Base-by-base conservation (phyloP, 1,284 basidiomycete species). In the Naganishia liquefaciens region DNA sequence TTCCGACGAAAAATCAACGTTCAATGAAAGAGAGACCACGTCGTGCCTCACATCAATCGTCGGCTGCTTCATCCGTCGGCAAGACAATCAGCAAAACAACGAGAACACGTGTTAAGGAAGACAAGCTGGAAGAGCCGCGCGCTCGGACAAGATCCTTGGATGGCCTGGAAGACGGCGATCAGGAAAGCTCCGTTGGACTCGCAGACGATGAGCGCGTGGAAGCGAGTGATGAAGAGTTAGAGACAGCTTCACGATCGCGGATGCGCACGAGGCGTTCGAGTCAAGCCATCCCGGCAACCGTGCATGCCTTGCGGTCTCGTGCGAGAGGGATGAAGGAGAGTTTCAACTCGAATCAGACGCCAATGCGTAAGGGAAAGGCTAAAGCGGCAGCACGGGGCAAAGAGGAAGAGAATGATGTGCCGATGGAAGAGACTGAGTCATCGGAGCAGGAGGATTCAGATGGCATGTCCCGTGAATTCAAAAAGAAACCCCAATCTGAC, bases 341-440 rank as follows among this genome's bases (percentile, higher is more conserved):
- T 27, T 19, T 2, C 21, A 3, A 27, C 2, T 46, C 19, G 9
- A 42, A 39, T 17, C 51, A 55, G 7, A 63, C 28, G 17, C 46
- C 28, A n/a, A 43, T 23, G 10, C 33, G 42, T 17, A 51, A 51
- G 21, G 25, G 28, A 25, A 50, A 68, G 40, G 63, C 63, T 15
- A 66, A 62, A n/a, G 52, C 58, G 9, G 66, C 64, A 0, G 75
- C 74, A 17, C 33, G 79, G 71, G n/a, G 71, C 68, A 27, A 73
- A 67, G 25, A 79, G 75, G 80, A 78, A 46, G 77, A 74, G 2
- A 46, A 57, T 3, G 58, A 55, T 37, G 54, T 62, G 67, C 77
- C 77, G 49, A 80, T 84, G 63, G 82, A 85, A 68, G 83, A 85
- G 54, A 84, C 85, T 54, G 46, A 49, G 9, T 49, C 43, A 11